Evolutionary conservation across 495 filamentous ascomycete species (phyloP), one percentile per base, ranked within the genome.

Genomic region (Penicillium robsamsonii): DNA sequence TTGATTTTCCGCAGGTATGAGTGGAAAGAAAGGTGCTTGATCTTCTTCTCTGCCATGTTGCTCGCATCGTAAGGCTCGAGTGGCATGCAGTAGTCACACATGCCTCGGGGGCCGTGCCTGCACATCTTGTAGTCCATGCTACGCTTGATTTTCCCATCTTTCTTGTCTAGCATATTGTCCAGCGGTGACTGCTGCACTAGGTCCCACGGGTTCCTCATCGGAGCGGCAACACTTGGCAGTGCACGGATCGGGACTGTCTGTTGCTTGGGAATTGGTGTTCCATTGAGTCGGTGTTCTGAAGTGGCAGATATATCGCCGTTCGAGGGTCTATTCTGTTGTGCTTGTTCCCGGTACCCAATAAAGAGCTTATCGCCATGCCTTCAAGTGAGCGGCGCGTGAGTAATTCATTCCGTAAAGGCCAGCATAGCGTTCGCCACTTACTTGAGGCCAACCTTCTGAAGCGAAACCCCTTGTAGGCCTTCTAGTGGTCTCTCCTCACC

Each of bases 81-180:
- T 1, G 94, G 94, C 90, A 93, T 96, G 79, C 94, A 99, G 72
- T 97, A 96, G 72, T 99, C 94, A 70, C 94, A 99, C 95, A 97
- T 97, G 60, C 95, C 94, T 70, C 95, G 96, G 20, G 87, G 85
- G 7, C 93, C 92, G 70, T 99, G 94, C 62, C 88, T 87, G 75
- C 94, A 99, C 89, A 99, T 92, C 65, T 90, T 92, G 40, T 71
- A 68, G 63, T 97, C 95, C 38, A 79, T 78, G 38, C 74, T 75
- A 46, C 94, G 80, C 33, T 84, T 81, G 46, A 97, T 97, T 78
- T 97, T 99, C 50, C 94, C 95, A 83, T 96, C 90, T 62, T 85
- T 80, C 74, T 83, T 90, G 64, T 99, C 94, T 59, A 99, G 73
- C 22, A 81, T 73, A 65, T 97, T 82, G 67, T 99, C 94, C 0